Base-by-base conservation (phyloP, 768 basidiomycete species). In the Suillus luteus region DNA sequence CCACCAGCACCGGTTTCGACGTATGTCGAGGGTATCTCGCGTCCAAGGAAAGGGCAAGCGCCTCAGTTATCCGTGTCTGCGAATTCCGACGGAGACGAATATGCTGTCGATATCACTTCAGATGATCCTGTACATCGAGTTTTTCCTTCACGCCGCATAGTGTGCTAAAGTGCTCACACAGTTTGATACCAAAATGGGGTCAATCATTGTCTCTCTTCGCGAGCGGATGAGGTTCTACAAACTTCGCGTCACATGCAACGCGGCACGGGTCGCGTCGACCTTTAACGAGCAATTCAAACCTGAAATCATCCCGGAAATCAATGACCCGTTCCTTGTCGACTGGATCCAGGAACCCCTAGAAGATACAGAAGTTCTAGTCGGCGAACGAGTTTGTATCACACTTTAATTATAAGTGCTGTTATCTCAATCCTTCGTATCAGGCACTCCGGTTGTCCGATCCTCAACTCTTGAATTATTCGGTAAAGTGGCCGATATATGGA, bases 161-260 rank as follows among this genome's bases (percentile, higher is more conserved):
- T 19, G 33, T 17, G 15, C 63, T 65, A 17, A 65, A 12, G 8
- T 37, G 35, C 9, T 52, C 37, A 24, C 38, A 14, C 60, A 93
- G 91, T 91, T 94, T 64, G 87, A 92, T 64, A 81, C 83, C 27
- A 94, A 94, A 71, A 82, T 96, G 33, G 81, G 87, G 3, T 85
- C 86, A 5, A 87, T 93, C 22, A 83, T 84, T 1, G 76, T 85
- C 46, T 92, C 92, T 3, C 80, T 94, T 48, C 86, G 91, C 31
- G 92, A 93, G 61, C 80, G 92, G 60, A 93, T 93, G 92, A 83
- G 87, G 37, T 93, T 93, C 73, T 93, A 93, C 76, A 93, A 93
- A 74, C 80, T 93, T 62, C 84, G 83, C 60, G 89, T 88, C 61
- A 93, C 86, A 27, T 89, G 81, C 24, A 90, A 87, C 73, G 90